Evolutionary conservation across 495 filamentous ascomycete genomes (phyloP), one percentile per base, ranked within the genome.

Genomic region (Podospora pseudoanserina): DNA sequence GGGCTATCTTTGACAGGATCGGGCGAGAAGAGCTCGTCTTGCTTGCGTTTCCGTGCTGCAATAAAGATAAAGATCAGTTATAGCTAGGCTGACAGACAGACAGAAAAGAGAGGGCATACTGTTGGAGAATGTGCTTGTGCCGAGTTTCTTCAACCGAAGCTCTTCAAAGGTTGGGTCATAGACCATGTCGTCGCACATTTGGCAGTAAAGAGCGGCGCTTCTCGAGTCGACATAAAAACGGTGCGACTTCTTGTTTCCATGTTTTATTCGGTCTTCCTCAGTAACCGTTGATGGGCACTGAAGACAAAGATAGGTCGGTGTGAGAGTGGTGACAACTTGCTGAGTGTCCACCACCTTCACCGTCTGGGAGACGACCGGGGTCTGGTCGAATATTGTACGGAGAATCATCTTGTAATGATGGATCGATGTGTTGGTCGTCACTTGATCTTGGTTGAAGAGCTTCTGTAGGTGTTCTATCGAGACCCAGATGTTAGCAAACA

Each of bases 141-240:
- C 84, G 68, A 84, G 80, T 76, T 87, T 88, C 61, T 81, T 81
- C 39, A 90, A 71, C 72, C 89, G 77, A 55, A 92, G 82, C 34
- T 90, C 86, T 72, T 97, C 93, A 28, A 96, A 81, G 7, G 88
- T 89, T 59, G 91, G 90, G 72, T 97, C 93, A 81, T 92, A 96
- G 57, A 97, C 88, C 69, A 95, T 90, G 75, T 97, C 93, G 54
- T 86, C 84, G 72, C 93, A 97, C 68, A 87, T 83, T 71, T 94
- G 91, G 79, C 93, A 97, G 74, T 89, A 96, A 3, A 97, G 73
- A 60, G 86, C 84, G 5, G 91, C 92, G 69, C 82, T 88, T 65
- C 89, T 83, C 3, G 92, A 94, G 71, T 97, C 93, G 68, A 96
- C 89, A 74, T 92, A 90, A 70, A 92, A 90, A 44, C 82, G 79